These are phyloP conservation scores for Cercophora sp. DNA, from an alignment of 495 filamentous ascomycete species.

Conservation along the genomic window DNA sequence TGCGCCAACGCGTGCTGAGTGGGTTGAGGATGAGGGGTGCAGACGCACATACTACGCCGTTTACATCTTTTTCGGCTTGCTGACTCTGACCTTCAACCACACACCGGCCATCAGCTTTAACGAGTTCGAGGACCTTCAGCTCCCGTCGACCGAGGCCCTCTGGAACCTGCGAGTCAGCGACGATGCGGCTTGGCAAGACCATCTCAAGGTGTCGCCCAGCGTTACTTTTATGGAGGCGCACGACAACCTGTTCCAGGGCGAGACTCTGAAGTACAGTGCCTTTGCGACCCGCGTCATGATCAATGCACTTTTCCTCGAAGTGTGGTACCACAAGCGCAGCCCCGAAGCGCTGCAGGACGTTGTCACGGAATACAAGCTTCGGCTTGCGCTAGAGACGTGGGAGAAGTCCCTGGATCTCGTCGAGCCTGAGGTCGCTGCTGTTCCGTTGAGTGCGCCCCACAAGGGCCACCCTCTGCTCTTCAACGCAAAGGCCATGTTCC, in stretches of 20 bases:
- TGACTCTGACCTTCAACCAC: slow-evolving; percentile 96
- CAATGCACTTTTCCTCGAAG: slow-evolving; percentile 96
- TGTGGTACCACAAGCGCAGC: slow-evolving; percentile 98
- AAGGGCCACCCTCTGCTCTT: slow-evolving; percentile 98
- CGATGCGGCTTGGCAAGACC: slow-evolving; percentile 78
- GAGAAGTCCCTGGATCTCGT: slow-evolving; percentile 92
- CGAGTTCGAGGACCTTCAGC: slow-evolving; percentile 88
- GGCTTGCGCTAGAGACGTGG: slow-evolving; percentile 95
- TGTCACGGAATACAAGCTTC: slow-evolving; percentile 96
- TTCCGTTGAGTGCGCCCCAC: slow-evolving; percentile 89
- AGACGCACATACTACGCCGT: slow-evolving; percentile 98
- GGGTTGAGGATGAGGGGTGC: slow-evolving; percentile 96
- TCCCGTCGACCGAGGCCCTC: slow-evolving; percentile 89
- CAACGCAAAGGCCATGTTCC: slow-evolving; percentile 97
- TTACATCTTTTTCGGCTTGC: slow-evolving; percentile 96
- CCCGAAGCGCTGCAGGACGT: slow-evolving; percentile 94
- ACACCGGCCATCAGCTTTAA: slow-evolving; percentile 95
- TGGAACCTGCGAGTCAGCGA: slow-evolving; percentile 86
- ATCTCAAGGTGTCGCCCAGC: slow-evolving; percentile 61
- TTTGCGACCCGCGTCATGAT: slow-evolving; percentile 98
- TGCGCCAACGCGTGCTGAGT: slow-evolving; percentile 76
- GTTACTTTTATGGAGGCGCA: slow-evolving; percentile 91
- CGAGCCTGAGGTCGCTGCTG: slow-evolving; percentile 85
- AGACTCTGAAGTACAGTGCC: slow-evolving; percentile 87
- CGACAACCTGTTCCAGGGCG: slow-evolving; percentile 90